Evolutionary conservation across 148 eudicot species (phyloP).

Genomic region (Dysphania ambrosioides): DNA sequence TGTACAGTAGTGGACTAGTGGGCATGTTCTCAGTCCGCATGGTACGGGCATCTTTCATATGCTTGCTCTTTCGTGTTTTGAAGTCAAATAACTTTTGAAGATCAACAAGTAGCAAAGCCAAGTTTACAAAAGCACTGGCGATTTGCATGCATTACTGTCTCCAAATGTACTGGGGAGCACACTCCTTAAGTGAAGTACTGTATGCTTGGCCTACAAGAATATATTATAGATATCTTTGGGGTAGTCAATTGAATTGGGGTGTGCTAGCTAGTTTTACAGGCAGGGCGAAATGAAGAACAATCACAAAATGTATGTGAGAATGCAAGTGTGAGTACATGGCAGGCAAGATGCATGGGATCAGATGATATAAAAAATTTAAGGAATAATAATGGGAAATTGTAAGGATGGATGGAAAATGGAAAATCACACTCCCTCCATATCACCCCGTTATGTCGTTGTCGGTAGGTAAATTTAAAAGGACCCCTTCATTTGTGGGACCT

Average conservation of each 20-base stretch:
- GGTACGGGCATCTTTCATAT: neutral
- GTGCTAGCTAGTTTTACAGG: neutral
- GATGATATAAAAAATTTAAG: constrained; percentile 3
- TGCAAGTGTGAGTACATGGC: neutral
- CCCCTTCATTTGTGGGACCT: constrained; percentile 8
- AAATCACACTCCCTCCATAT: neutral
- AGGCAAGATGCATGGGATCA: constrained; percentile 11
- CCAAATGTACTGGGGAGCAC: too few species aligned
- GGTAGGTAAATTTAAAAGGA: constrained; percentile 8
- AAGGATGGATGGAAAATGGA: neutral
- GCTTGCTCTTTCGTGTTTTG: neutral
- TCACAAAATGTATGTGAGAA: constrained; percentile 26
- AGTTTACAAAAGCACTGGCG: too few species aligned
- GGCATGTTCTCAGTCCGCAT: too few species aligned
- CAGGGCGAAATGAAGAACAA: neutral
- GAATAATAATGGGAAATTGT: neutral
- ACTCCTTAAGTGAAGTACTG: too few species aligned
- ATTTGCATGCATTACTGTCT: too few species aligned
- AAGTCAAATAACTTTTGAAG: neutral
- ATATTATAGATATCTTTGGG: neutral
- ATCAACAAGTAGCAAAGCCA: too few species aligned
- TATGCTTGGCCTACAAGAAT: constrained; percentile 3
- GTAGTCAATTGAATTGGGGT: constrained; percentile 9
- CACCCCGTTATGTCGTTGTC: constrained; percentile 7
- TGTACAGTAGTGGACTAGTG: neutral